Percentiles rank a stretch among this genome's conserved stretches.
phyloP scores from a whole-genome alignment of 2,329 filamentous ascomycete species.

The Pseudogymnoascus verrucosus region DNA sequence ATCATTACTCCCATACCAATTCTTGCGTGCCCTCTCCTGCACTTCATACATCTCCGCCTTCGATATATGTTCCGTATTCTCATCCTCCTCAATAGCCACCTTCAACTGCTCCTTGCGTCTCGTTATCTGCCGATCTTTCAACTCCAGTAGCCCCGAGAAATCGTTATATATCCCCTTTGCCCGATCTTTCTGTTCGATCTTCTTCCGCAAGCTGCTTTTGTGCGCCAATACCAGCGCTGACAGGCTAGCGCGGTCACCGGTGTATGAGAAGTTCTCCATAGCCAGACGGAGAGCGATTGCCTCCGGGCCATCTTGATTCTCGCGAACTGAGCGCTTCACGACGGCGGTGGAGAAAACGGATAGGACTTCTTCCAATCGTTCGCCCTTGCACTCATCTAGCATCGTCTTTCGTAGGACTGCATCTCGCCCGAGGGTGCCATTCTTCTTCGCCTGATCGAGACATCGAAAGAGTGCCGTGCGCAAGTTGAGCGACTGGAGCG shows the following conservation, averaged over 20 bases:
- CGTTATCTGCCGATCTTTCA: slow-evolving; percentile 52
- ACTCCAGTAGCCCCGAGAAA: slow-evolving; percentile 56
- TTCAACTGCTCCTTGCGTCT: slow-evolving; percentile 42
- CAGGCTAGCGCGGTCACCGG: slow-evolving; percentile 46
- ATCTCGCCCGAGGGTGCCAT: slow-evolving; percentile 71
- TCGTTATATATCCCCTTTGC: slow-evolving; percentile 50
- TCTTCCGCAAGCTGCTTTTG: slow-evolving; percentile 53
- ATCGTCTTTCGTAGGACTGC: slow-evolving; percentile 82
- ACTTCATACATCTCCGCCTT: slow-evolving; percentile 39
- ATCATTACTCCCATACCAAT: slow-evolving; percentile 70
- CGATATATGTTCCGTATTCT: slow-evolving; percentile 21
- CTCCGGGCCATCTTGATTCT: slow-evolving; percentile 33
- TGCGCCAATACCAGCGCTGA: slow-evolving; percentile 66
- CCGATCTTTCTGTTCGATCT: slow-evolving; percentile 52
- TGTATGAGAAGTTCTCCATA: slow-evolving; percentile 51
- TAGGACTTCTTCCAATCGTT: slow-evolving; percentile 80
- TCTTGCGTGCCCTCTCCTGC: slow-evolving; percentile 55
- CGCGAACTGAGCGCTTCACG: slow-evolving; percentile 57
- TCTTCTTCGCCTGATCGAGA: slow-evolving; percentile 82
- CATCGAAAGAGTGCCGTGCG: slow-evolving; percentile 74
- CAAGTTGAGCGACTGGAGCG: slow-evolving; percentile 83
- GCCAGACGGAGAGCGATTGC: slow-evolving; percentile 48
- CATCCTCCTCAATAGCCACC: slow-evolving; percentile 24
- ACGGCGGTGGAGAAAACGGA: slow-evolving; percentile 78
- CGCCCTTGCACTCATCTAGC: slow-evolving; percentile 92